phyloP scores from a whole-genome alignment of 352 stramenopile species.

The Pythium volutum region DNA sequence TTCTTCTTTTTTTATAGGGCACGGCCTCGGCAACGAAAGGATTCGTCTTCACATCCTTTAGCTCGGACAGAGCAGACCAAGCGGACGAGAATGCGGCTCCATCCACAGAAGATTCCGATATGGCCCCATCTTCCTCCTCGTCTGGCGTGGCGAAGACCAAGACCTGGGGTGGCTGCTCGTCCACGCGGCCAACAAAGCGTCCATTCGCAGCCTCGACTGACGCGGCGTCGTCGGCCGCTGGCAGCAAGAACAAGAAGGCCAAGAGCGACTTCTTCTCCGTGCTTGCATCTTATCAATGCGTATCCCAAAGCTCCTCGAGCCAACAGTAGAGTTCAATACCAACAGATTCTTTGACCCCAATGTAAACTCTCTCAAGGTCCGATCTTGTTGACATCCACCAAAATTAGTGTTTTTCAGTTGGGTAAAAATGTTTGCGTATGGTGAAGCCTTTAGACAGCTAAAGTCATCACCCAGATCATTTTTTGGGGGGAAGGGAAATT shows the following conservation, averaged over 20 bases:
- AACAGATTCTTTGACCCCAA: constrained; percentile 8
- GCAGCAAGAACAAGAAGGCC: constrained; percentile 35
- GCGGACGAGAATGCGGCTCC: constrained; percentile 36
- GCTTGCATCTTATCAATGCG: constrained; percentile 68
- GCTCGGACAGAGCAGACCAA: constrained; percentile 35
- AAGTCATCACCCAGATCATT: no score
- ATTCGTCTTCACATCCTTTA: constrained; percentile 80
- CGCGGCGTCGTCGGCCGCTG: background rate
- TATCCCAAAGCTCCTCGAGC: constrained; percentile 30
- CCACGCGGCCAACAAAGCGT: constrained; percentile 25
- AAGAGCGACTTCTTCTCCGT: constrained; percentile 64
- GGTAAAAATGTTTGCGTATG: no score
- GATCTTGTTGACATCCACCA: background rate
- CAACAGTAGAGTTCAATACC: constrained; percentile 26
- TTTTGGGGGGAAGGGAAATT: background rate
- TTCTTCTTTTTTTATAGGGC: background rate
- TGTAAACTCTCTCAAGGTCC: constrained; percentile 11
- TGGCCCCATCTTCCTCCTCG: constrained; percentile 9
- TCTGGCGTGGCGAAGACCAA: constrained; percentile 47
- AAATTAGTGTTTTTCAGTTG: background rate
- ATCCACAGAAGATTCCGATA: constrained; percentile 25
- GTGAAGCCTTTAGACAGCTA: no score
- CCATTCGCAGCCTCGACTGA: constrained; percentile 19
- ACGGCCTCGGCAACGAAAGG: constrained; percentile 42
- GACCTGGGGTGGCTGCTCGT: constrained; percentile 32